A percentile compares a stretch with the other conserved stretches of the same genome.
phyloP scores from a whole-genome alignment of 2,329 filamentous ascomycete species.

The Colletotrichum orchidophilum region DNA sequence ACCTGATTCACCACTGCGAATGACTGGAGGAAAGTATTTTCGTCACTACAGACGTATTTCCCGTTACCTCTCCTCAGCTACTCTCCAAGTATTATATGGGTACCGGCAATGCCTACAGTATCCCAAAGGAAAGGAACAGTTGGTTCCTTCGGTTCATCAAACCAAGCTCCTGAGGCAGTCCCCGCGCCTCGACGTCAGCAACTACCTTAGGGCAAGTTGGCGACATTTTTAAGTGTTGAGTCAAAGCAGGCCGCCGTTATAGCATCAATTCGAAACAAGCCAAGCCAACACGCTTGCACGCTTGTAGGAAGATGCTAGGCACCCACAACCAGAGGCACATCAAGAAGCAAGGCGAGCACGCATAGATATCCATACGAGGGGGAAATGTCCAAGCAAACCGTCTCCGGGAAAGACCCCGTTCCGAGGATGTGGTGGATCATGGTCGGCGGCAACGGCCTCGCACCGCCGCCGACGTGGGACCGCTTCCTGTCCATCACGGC shows the following conservation, averaged over 20 bases:
- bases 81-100: not conserved
- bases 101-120: not conserved
- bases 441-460: constrained; percentile 20
- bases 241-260: not conserved
- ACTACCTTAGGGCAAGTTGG: not conserved
- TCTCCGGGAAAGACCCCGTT: not conserved
- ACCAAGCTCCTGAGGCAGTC: not conserved
- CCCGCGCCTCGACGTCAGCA: not conserved
- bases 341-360: not conserved
- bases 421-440: constrained; percentile 15
- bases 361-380: not conserved
- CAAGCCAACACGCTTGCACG: not conserved
- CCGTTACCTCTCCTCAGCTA: not conserved
- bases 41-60: not conserved
- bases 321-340: not conserved
- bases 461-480: constrained; percentile 15
- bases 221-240: not conserved
- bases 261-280: not conserved
- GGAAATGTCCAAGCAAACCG: constrained; percentile 4
- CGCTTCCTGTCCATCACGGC: not conserved
- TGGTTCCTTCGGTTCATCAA: not conserved
- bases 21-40: not conserved
- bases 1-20: not conserved
- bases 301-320: no score
- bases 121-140: not conserved